Evolutionary conservation across 805 yeast species (phyloP), one percentile per base, ranked within the genome.

Genomic region (Ogataea pignaliae): DNA sequence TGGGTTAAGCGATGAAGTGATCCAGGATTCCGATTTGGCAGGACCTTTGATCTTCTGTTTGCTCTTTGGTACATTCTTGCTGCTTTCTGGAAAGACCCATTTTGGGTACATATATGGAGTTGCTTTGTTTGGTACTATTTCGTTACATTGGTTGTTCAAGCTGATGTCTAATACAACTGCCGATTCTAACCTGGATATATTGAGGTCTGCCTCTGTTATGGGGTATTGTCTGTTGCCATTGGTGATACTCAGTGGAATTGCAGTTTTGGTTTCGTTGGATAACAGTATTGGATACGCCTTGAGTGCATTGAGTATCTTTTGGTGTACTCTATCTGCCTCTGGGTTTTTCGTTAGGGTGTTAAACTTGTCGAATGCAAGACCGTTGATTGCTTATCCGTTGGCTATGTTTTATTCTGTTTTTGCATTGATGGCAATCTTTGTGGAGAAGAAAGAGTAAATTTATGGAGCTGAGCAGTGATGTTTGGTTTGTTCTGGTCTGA

Each of bases 61-160:
- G 41, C 65, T 88, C 44, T 91, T 91, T 60, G 99, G 97, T 16
- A 76, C 89, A 0, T 79, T 85, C 47, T 69, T 93, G 42, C 69
- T 91, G 40, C 71, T 90, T 36, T 83, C 96, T 1, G 98, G 99
- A 5, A 93, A 91, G 63, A 86, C 91, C 13, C 98, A 93, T 63
- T 93, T 93, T 61, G 98, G 98, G 2, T 93, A 93, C 64, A 86
- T 93, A 40, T 93, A 93, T 59, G 98, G 99, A 34, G 95, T 93
- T 35, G 98, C 97, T 0, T 67, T 93, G 36, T 81, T 91, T 54
- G 99, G 99, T 14, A 85, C 95, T 1, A 61, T 88, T 13, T 81
- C 95, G 29, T 76, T 89, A 52, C 97, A 90, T 65, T 78, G 78
- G 54, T 71, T 93, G 46, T 85, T 95, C 63, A 89, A 85, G 61